Conservation (phyloP, 768 basidiomycete genomes). For the Kwoniella newhampshirensis region DNA sequence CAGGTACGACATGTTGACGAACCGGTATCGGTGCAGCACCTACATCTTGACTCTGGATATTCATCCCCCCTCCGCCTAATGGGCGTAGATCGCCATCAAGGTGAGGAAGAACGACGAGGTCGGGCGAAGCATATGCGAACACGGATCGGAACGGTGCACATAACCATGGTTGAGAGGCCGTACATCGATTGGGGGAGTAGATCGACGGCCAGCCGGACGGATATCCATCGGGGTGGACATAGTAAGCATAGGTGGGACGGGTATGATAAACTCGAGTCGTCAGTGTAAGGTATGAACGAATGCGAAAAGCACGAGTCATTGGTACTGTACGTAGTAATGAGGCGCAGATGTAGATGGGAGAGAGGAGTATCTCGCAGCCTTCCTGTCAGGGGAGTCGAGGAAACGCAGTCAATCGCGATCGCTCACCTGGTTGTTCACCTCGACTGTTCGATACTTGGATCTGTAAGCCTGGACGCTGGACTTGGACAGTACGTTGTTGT, state of each 20-base stretch:
- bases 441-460: slow-evolving; percentile 31
- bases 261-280: background rate
- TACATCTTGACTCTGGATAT: slow-evolving; percentile 11
- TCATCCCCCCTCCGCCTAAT: background rate
- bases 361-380: too few species aligned
- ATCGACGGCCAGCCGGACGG: slow-evolving; percentile 2
- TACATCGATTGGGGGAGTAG: background rate
- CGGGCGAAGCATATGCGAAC: slow-evolving; percentile 7
- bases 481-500: slow-evolving; percentile 26
- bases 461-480: slow-evolving; percentile 40
- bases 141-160: background rate
- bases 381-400: too few species aligned
- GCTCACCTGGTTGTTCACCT: slow-evolving; percentile 9
- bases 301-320: too few species aligned
- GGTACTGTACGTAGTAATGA: too few species aligned
- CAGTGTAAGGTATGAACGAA: too few species aligned
- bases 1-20: background rate
- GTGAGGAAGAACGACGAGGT: too few species aligned
- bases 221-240: slow-evolving; percentile 6
- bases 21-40: slow-evolving; percentile 7
- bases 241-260: slow-evolving; percentile 4
- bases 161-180: slow-evolving; percentile 13
- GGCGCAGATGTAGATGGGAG: too few species aligned
- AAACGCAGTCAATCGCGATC: too few species aligned
- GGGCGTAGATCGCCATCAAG: background rate